Percentiles rank a stretch among this genome's conserved stretches.
phyloP scores from a whole-genome alignment of 768 basidiomycete species.

The Hypholoma sublateritium region DNA sequence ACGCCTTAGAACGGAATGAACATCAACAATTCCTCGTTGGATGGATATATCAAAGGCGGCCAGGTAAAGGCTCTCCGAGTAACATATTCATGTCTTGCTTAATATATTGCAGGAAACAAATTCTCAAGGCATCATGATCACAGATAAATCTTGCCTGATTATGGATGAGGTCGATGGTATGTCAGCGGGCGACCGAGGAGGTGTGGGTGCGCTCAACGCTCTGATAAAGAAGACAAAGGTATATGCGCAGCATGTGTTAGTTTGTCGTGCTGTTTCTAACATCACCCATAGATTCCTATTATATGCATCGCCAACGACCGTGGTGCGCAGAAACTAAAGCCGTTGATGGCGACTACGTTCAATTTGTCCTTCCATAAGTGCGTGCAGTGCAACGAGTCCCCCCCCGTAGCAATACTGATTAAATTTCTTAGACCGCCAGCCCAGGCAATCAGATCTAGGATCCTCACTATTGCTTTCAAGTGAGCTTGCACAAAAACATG shows the following conservation, averaged over 20 bases:
- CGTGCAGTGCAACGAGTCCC: conserved; percentile 15
- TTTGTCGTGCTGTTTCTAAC: neutral
- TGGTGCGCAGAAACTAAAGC: conserved; percentile 87
- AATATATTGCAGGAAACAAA: conserved; percentile 44
- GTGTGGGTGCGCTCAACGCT: conserved; percentile 89
- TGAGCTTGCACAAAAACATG: conserved; percentile 32
- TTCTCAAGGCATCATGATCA: conserved; percentile 70
- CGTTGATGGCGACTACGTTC: conserved; percentile 70
- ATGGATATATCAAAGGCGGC: conserved; percentile 75
- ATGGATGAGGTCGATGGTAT: conserved; percentile 99
- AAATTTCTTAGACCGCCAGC: conserved; percentile 65
- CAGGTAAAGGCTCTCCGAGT: conserved; percentile 33
- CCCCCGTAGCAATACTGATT: conserved; percentile 6
- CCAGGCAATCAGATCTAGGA: conserved; percentile 74
- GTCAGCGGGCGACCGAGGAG: conserved; percentile 96
- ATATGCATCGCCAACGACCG: conserved; percentile 97
- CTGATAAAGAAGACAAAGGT: conserved; percentile 94
- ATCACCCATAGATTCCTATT: conserved; percentile 75
- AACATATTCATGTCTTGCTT: neutral
- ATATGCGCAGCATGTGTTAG: neutral
- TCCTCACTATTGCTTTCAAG: conserved; percentile 90
- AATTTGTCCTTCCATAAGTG: conserved; percentile 79
- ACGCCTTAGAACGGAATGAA: conserved; percentile 76
- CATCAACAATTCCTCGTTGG: conserved; percentile 84
- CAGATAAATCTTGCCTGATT: conserved; percentile 82